These are phyloP conservation scores for Claviceps digitariae DNA, from an alignment of 2,329 filamentous ascomycete species.

Conservation along the genomic window DNA sequence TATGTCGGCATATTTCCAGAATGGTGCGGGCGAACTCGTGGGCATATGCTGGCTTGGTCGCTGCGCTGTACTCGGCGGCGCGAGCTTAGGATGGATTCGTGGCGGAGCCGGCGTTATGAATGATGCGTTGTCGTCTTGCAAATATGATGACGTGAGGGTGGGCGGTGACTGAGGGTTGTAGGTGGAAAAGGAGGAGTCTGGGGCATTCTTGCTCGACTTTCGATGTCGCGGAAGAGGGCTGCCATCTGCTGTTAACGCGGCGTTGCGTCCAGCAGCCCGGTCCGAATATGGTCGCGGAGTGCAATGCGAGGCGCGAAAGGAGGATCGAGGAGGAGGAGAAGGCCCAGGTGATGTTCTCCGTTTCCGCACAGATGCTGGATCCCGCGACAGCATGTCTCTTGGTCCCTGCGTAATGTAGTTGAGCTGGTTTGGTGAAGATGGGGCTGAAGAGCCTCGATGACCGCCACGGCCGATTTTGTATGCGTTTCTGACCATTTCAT, in stretches of 20 bases:
- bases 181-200: conserved; percentile 32
- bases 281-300: conserved; percentile 42
- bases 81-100: conserved; percentile 58
- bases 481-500: conserved; percentile 74
- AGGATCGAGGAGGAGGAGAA: conserved; percentile 44
- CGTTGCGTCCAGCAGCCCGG: conserved; percentile 23
- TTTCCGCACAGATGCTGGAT: conserved; percentile 40
- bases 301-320: conserved; percentile 36
- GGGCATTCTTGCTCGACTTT: conserved; percentile 20
- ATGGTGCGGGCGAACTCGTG: conserved; percentile 71
- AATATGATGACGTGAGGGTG: conserved; percentile 46
- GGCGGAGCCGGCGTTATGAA: conserved; percentile 62
- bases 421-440: conserved; percentile 51
- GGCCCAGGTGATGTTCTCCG: conserved; percentile 39
- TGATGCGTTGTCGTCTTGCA: conserved; percentile 45
- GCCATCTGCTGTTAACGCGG: conserved; percentile 37
- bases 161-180: conserved; percentile 47
- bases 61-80: conserved; percentile 68
- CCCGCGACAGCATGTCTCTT: conserved; percentile 38
- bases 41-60: conserved; percentile 76
- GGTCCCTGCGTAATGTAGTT: conserved; percentile 48
- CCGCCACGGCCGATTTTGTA: conserved; percentile 48
- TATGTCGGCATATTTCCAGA: conserved; percentile 77
- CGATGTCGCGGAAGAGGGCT: conserved; percentile 48
- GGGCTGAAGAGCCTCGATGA: conserved; percentile 54